Conservation (phyloP, 2,329 filamentous ascomycete genomes). For the Botrytis fragariae region DNA sequence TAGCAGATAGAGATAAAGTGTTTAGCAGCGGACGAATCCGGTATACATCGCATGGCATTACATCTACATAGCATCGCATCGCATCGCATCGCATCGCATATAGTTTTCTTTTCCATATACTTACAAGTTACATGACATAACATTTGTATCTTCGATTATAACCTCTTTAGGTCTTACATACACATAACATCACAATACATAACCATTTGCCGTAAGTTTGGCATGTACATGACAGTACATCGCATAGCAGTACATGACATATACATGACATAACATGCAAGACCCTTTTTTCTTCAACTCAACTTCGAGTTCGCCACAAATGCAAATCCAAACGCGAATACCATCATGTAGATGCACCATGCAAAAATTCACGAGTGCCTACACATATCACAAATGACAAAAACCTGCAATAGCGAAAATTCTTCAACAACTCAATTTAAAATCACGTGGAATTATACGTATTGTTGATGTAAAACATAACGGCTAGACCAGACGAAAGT, state of each 20-base stretch:
- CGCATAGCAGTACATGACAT: not conserved
- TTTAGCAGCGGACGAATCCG: not conserved
- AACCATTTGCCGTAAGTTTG: not conserved
- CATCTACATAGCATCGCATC: not conserved
- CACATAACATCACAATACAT: not conserved
- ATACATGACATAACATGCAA: not conserved
- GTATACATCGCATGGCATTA: constrained; percentile 16
- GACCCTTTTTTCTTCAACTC: not conserved
- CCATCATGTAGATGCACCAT: not conserved
- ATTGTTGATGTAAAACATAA: not conserved
- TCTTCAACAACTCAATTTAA: constrained; percentile 6
- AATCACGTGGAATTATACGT: constrained; percentile 4
- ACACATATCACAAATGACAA: not conserved
- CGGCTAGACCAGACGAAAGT: not conserved
- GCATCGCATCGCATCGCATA: constrained; percentile 1
- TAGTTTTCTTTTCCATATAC: not conserved
- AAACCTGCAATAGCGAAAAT: not conserved
- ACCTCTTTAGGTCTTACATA: not conserved
- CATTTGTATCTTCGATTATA: not conserved
- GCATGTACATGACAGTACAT: constrained; percentile 8
- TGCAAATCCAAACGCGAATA: not conserved
- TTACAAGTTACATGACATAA: constrained; percentile 1
- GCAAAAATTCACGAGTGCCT: not conserved
- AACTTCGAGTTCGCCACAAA: not conserved
- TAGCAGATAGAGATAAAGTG: not conserved